These are phyloP conservation scores for Yamadazyma nakazawae DNA, from an alignment of 805 yeast species.

Conservation along the genomic window DNA sequence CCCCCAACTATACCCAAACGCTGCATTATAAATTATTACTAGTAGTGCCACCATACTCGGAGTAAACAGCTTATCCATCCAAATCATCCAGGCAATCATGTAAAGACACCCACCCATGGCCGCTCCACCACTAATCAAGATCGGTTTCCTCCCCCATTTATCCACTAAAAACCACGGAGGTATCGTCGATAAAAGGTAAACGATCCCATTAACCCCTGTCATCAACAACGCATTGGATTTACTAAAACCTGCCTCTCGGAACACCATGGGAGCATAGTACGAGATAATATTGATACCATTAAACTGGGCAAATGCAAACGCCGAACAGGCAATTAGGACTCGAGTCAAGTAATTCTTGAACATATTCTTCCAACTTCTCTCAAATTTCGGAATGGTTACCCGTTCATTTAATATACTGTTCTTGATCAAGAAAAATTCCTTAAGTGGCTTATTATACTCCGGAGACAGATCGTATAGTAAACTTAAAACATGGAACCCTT, in stretches of 20 bases:
- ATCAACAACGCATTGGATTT: slow-evolving; percentile 40
- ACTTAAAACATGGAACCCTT: slow-evolving; percentile 40
- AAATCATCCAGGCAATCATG: slow-evolving; percentile 33
- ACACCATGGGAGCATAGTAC: slow-evolving; percentile 57
- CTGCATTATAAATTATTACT: slow-evolving; percentile 41
- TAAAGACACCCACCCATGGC: slow-evolving; percentile 37
- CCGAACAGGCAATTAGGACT: slow-evolving; percentile 39
- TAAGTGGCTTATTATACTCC: slow-evolving; percentile 30
- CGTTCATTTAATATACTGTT: slow-evolving; percentile 41
- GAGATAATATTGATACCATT: slow-evolving; percentile 58
- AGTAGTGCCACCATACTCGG: slow-evolving; percentile 38
- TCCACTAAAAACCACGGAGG: slow-evolving; percentile 47
- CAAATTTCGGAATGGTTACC: slow-evolving; percentile 33
- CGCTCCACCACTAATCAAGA: slow-evolving; percentile 38
- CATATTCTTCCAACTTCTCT: slow-evolving; percentile 42
- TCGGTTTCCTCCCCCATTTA: slow-evolving; percentile 45
- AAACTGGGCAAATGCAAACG: slow-evolving; percentile 44
- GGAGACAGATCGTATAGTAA: slow-evolving; percentile 27
- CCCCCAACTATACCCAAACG: slow-evolving; percentile 47
- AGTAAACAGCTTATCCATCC: slow-evolving; percentile 28
- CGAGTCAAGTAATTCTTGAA: slow-evolving; percentile 35
- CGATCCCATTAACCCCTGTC: slow-evolving; percentile 42
- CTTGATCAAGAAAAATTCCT: slow-evolving; percentile 48
- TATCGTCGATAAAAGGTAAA: slow-evolving; percentile 38
- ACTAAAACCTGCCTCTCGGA: slow-evolving; percentile 44